Conservation (phyloP, 495 filamentous ascomycete genomes). For the Pyrenopolyporus hunteri region DNA sequence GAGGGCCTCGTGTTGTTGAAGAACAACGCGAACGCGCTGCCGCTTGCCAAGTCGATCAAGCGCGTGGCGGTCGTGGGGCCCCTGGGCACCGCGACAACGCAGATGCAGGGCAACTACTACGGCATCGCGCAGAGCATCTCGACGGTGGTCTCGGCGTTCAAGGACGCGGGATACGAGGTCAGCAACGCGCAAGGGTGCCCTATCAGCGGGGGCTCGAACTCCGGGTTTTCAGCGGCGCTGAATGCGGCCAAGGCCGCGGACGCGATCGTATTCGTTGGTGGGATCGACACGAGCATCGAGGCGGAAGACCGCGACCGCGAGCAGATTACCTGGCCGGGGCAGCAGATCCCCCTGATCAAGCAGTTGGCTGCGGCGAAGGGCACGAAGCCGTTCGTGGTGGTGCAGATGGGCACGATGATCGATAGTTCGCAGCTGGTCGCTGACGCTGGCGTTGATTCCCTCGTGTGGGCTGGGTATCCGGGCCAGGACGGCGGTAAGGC, state of each 20-base stretch:
- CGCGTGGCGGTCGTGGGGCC: constrained; percentile 64
- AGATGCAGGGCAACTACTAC: constrained; percentile 68
- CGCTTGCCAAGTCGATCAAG: constrained; percentile 48
- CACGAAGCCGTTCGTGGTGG: constrained; percentile 50
- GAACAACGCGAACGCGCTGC: constrained; percentile 62
- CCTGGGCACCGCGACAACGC: constrained; percentile 63
- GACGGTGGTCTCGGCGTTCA: constrained; percentile 57
- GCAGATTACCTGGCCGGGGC: constrained; percentile 51
- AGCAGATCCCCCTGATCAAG: constrained; percentile 51
- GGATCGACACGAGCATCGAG: constrained; percentile 50
- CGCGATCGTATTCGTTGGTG: constrained; percentile 52
- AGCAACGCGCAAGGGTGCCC: constrained; percentile 55
- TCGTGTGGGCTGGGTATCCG: constrained; percentile 61
- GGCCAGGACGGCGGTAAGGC: constrained; percentile 63
- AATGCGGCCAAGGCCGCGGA: constrained; percentile 47
- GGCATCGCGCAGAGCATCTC: constrained; percentile 63
- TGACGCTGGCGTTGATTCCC: constrained; percentile 55
- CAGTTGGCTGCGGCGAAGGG: constrained; percentile 44
- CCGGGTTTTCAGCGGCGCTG: constrained; percentile 45
- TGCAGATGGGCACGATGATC: constrained; percentile 60
- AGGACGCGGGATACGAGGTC: constrained; percentile 53
- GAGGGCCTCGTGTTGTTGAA: constrained; percentile 66
- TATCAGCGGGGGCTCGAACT: constrained; percentile 49
- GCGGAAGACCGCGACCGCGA: constrained; percentile 50
- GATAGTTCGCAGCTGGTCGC: constrained; percentile 60